Evolutionary conservation across 495 filamentous ascomycete genomes (phyloP), one percentile per base, ranked within the genome.

Genomic region (Jackrogersella minutella): DNA sequence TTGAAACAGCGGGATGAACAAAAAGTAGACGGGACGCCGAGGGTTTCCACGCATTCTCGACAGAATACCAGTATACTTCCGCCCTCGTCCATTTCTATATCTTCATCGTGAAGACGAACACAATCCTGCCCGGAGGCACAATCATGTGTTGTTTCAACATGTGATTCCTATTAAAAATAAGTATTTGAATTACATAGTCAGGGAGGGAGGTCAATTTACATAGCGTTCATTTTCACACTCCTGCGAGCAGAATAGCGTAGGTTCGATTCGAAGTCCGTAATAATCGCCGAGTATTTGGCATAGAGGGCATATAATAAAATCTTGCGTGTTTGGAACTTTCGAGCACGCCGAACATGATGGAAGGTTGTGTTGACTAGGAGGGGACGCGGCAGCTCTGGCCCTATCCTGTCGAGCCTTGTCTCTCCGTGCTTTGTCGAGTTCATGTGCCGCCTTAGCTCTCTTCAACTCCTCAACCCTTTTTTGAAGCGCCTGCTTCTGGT

Each of bases 161-260:
- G 73, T 5, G 46, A 7, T 21, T 69, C 66, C 72, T 72, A 28
- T n/a, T n/a, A 13, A 47, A 28, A 24, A 43, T 46, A 43, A 71
- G 60, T 62, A 52, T 19, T 10, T 33, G 31, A 39, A 51, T 40
- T 54, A 11, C 24, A 3, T 2, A 19, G 13, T 47, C n/a, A 49
- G 21, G 34, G 13, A 17, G 19, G 43, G 14, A 10, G 34, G 40
- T 56, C 14, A 22, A 76, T 78, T 73, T 73, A 83, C 80, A 57
- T 79, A 76, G 55, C 77, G 76, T 30, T 77, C 67, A 21, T 76
- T 58, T 19, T 76, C 70, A 67, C 81, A 82, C 17, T 74, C 70
- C 13, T 72, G 64, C 5, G 77, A 80, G 71, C 83, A 85, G 60
- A 79, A 85, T 30, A 80, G 69, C 0, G 70, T 71, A 44, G 69